Base-by-base conservation (phyloP, 345 rosid species). In the Gossypium turneri region DNA sequence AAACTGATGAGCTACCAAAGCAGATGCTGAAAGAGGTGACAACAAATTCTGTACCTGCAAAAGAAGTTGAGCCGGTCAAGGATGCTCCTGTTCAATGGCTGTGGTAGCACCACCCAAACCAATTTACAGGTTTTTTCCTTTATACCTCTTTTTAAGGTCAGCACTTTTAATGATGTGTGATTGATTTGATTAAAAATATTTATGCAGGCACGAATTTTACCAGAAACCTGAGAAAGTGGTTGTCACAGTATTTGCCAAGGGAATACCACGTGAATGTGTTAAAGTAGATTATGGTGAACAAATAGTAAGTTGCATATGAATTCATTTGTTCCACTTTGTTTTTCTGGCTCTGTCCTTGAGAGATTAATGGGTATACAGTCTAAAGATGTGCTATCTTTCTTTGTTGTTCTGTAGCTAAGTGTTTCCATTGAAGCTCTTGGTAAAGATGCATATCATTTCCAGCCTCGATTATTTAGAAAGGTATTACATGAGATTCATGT, bases 141-240 rank as follows among this genome's bases (percentile, higher is more conserved):
- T 45, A 9, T 67, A 12, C 52, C 48, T 19, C 34, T 58, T 72
- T 41, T 16, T 34, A 11, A 12, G 57, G 22, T 60, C 25, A 73
- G 12, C 29, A 2, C 53, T 66, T 22, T 58, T n/a, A 24, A 1
- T 51, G 10, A 50, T 50, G 53, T 56, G 47, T 45, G 1, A 3
- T 63, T 73, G 64, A 76, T 57, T 41, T 64, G 17, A 34, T 68
- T 25, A 43, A 8, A 25, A 8, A 58, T 61, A 53, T 52, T 22
- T 75, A 34, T 74, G 70, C 87, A 95, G 99, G 78, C 98, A 91
- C 78, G 97, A 88, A 72, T 87, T 75, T 76, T 95, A 86, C 84
- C 99, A 95, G 84, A 95, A 86, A 86, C 92, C 93, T 38, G 94
- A 91, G 66, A 94, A 90, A 82, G 96, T 91, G 68, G 97, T 95